Evolutionary conservation across 495 filamentous ascomycete genomes (phyloP), one percentile per base, ranked within the genome.

Genomic region (Parmelia sp.): DNA sequence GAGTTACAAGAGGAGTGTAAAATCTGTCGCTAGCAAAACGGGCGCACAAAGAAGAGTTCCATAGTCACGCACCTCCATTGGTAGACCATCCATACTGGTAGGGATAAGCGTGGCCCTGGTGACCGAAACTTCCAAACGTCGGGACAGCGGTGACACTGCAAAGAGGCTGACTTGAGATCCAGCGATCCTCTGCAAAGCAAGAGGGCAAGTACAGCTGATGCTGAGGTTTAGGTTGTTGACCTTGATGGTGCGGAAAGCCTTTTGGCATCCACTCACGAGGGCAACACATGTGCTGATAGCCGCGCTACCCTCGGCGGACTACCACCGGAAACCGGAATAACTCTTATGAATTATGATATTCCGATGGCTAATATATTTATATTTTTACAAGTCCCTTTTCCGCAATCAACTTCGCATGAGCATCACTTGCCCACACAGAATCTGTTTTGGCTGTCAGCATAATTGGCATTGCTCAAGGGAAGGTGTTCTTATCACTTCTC

Each of bases 351-450:
- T n/a, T n/a, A n/a, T n/a, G n/a, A n/a, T n/a, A n/a, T n/a, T n/a
- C n/a, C n/a, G n/a, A n/a, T n/a, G n/a, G n/a, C n/a, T n/a, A 23
- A 27, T 49, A 49, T 49, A 19, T 49, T 25, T 49, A 49, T 49
- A 49, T 8, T 15, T 25, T 31, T 33, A 29, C 51, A 23, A 33
- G 27, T 33, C 17, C 29, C 12, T 29, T 5, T 29, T 15, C 23
- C 14, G 29, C 23, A 14, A 51, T 17, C 3, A 3, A 33, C 6
- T 9, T 35, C n/a, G 15, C 51, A 19, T 59, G 19, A 17, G 27
- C 25, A 58, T 80, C 70, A 90, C 69, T 90, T 90, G 42, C 87
- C 87, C n/a, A 90, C 86, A 66, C 87, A 90, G 72, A 88, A 90
- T 67, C 79, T 83, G 61, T 70, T 63, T 21, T 47, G 53, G 57